These are phyloP conservation scores for Xenoacremonium recifei DNA, from an alignment of 2,329 filamentous ascomycete species.

Conservation along the genomic window DNA sequence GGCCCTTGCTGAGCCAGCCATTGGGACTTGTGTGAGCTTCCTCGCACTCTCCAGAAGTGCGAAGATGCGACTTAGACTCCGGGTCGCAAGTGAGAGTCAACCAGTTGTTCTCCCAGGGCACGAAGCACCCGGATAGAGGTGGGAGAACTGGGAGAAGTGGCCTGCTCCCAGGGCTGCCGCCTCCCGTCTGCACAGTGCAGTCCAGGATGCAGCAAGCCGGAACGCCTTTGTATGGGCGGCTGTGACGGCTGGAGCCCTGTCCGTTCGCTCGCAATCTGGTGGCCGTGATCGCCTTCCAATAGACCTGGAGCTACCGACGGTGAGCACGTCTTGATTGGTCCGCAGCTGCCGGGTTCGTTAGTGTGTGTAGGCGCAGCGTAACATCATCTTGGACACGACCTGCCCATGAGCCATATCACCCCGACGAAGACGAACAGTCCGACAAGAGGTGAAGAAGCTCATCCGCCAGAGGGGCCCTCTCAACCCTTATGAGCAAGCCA, in stretches of 20 bases:
- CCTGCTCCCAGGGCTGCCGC: background rate
- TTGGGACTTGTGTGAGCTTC: background rate
- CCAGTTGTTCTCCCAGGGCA: background rate
- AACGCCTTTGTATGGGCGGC: background rate
- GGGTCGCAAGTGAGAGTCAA: background rate
- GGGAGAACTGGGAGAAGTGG: background rate
- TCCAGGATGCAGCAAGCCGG: background rate
- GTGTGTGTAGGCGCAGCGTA: conserved; percentile 2
- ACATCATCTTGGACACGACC: conserved; percentile 6
- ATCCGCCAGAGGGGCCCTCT: conserved; percentile 12
- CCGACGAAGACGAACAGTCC: background rate
- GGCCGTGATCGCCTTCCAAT: background rate
- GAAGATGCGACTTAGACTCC: no score
- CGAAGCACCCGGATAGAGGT: background rate
- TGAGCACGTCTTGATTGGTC: background rate
- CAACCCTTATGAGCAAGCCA: conserved; percentile 23
- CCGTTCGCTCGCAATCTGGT: background rate
- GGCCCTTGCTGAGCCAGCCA: conserved; percentile 13
- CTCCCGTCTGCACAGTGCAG: background rate
- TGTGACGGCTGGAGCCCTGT: no score
- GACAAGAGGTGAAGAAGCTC: background rate
- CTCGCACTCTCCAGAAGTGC: background rate
- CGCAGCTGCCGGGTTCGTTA: background rate
- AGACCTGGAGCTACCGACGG: background rate
- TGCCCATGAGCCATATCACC: background rate